These are phyloP conservation scores for Cephaloascus albidus DNA, from an alignment of 805 yeast genomes.

Conservation along the genomic window DNA sequence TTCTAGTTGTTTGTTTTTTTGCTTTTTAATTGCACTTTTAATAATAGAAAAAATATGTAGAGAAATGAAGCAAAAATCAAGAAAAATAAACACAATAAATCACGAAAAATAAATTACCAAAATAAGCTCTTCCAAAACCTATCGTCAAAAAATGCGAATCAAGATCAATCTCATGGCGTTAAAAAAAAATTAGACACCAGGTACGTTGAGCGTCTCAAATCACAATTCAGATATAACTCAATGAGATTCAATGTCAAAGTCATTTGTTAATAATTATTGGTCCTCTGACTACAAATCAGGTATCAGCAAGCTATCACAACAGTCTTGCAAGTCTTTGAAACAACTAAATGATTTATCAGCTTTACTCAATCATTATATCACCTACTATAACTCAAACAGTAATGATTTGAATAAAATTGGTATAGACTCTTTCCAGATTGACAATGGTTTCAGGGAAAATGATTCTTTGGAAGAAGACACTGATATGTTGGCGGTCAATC, in stretches of 20 bases:
- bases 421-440: slow-evolving; percentile 12
- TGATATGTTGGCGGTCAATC: neutral
- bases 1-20: no score
- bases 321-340: slow-evolving; percentile 19
- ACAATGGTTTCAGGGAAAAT: slow-evolving; percentile 11
- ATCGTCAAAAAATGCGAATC: no score
- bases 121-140: no score
- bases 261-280: slow-evolving; percentile 29
- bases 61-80: no score
- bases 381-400: slow-evolving; percentile 23
- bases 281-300: slow-evolving; percentile 29
- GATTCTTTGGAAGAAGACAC: neutral
- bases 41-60: no score
- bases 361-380: slow-evolving; percentile 25
- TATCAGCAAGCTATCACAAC: slow-evolving; percentile 18
- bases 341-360: slow-evolving; percentile 31
- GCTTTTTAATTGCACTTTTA: no score
- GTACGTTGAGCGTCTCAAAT: no score
- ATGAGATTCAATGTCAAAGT: neutral
- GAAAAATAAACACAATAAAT: no score
- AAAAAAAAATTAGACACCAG: no score
- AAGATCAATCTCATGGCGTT: no score
- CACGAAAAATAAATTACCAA: no score
- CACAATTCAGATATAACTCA: no score
- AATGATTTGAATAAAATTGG: slow-evolving; percentile 20